These are phyloP conservation scores for Zymoseptoria crescenta DNA, from an alignment of 2,329 filamentous ascomycete genomes.

Conservation along the genomic window DNA sequence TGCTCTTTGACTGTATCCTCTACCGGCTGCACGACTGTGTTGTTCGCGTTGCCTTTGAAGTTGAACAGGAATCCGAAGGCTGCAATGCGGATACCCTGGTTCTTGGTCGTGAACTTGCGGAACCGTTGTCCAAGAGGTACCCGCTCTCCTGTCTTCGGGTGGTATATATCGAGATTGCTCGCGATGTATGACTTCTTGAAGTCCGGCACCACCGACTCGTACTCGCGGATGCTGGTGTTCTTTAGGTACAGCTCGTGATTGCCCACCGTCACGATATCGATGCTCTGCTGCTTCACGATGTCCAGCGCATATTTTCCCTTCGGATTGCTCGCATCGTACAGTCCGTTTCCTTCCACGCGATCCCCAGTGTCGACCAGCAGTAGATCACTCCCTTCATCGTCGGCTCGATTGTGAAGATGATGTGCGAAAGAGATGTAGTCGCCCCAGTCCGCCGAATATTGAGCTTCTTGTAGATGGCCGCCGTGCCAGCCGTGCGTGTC, in stretches of 20 bases:
- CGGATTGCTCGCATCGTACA: constrained; percentile 83
- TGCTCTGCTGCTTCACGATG: constrained; percentile 71
- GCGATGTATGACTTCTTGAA: constrained; percentile 76
- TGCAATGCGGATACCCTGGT: constrained; percentile 72
- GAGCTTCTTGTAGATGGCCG: constrained; percentile 84
- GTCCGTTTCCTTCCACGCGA: constrained; percentile 83
- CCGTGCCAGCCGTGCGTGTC: constrained; percentile 93
- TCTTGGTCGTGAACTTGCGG: constrained; percentile 85
- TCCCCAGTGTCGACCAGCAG: constrained; percentile 95
- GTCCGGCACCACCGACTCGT: constrained; percentile 70
- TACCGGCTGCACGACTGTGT: constrained; percentile 75
- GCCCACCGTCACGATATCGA: constrained; percentile 79
- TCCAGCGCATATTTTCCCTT: constrained; percentile 85
- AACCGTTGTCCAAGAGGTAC: constrained; percentile 74
- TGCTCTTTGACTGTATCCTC: constrained; percentile 70
- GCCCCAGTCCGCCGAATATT: constrained; percentile 94
- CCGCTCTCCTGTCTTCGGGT: constrained; percentile 60
- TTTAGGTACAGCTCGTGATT: constrained; percentile 92
- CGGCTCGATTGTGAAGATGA: constrained; percentile 71
- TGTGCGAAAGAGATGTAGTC: constrained; percentile 91
- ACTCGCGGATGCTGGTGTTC: constrained; percentile 70
- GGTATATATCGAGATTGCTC: constrained; percentile 85
- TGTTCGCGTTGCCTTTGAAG: constrained; percentile 84
- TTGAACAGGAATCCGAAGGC: constrained; percentile 95
- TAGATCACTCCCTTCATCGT: constrained; percentile 71